Conservation (phyloP, 2,329 filamentous ascomycete genomes). For the Chaetomiaceae sp. region DNA sequence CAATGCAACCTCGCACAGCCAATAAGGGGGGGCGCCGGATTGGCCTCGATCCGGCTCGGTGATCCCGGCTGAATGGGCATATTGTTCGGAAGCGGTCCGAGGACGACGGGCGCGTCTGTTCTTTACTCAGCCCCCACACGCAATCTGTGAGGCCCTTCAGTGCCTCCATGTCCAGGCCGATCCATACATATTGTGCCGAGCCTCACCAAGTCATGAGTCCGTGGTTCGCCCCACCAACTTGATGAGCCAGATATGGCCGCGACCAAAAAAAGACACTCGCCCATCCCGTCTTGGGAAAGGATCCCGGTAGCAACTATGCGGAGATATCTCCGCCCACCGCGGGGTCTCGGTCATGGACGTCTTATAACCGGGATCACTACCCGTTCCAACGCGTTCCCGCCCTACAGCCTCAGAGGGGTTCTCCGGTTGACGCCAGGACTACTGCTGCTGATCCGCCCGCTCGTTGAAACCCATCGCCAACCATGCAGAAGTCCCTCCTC, state of each 20-base stretch:
- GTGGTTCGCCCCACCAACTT: background rate
- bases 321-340: background rate
- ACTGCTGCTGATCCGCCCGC: background rate
- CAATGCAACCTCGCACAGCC: conserved; percentile 4
- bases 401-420: no score
- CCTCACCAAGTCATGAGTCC: background rate
- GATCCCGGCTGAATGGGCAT: conserved; percentile 16
- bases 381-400: background rate
- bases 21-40: conserved; percentile 6
- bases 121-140: background rate
- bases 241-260: background rate
- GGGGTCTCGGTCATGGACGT: background rate
- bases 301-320: background rate
- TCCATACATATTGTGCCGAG: conserved; percentile 5
- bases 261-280: background rate
- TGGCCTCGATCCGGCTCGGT: conserved; percentile 1
- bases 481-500: conserved; percentile 16
- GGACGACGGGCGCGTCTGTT: background rate
- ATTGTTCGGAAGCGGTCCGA: conserved; percentile 5
- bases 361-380: background rate
- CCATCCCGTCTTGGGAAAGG: background rate
- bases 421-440: background rate
- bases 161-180: background rate
- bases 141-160: background rate
- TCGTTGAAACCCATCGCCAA: background rate